Conservation (phyloP, 1,284 basidiomycete genomes). For the Cryptococcus hybrid region DNA sequence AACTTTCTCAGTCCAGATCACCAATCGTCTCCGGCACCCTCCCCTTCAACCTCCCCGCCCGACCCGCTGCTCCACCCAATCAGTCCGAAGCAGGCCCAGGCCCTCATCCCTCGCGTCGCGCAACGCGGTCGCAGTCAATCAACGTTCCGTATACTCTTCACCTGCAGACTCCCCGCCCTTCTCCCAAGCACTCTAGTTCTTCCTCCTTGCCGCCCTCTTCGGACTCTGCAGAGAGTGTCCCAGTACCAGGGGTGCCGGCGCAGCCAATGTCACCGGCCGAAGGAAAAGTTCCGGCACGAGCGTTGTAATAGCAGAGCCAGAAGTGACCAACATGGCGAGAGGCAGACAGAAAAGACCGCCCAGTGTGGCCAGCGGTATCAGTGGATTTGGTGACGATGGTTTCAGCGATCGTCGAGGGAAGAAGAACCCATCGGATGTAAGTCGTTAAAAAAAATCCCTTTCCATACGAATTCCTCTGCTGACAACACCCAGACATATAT, state of each 20-base stretch:
- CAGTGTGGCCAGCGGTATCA: background rate
- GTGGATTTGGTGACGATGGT: background rate
- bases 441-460: background rate
- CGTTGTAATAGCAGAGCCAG: conserved; percentile 20
- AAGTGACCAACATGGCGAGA: conserved; percentile 3
- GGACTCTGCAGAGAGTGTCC: conserved; percentile 6
- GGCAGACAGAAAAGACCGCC: background rate
- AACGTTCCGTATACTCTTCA: background rate
- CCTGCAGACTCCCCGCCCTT: conserved; percentile 12
- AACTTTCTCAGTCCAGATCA: conserved; percentile 24
- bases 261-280: background rate
- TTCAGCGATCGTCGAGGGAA: conserved; percentile 1
- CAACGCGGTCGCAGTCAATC: background rate
- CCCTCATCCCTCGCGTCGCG: background rate
- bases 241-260: background rate
- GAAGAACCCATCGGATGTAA: conserved; percentile 20
- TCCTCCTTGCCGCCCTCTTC: conserved; percentile 8
- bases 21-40: background rate
- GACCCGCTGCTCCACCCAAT: background rate
- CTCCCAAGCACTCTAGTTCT: conserved; percentile 8
- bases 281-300: conserved; percentile 17
- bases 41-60: conserved; percentile 1
- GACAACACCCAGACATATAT: too few relatives aligned
- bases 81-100: background rate
- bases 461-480: too few relatives aligned